These are phyloP conservation scores for Chaetomium olivaceum DNA, from an alignment of 2,329 filamentous ascomycete species.

Conservation along the genomic window DNA sequence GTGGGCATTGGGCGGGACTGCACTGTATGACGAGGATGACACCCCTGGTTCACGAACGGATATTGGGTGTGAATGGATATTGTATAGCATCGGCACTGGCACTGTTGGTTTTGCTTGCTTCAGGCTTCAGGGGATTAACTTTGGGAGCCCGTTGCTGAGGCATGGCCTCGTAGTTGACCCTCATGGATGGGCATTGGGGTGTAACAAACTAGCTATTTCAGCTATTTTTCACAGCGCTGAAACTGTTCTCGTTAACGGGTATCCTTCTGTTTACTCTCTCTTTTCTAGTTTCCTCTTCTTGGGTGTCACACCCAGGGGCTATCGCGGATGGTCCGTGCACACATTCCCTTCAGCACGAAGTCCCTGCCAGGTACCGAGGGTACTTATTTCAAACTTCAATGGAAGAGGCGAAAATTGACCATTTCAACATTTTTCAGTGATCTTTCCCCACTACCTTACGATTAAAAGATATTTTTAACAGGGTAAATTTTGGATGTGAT, in stretches of 20 bases:
- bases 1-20: constrained; percentile 4
- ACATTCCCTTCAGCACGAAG: neutral
- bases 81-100: neutral
- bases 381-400: neutral
- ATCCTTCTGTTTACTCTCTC: neutral
- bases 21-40: constrained; percentile 20
- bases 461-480: constrained; percentile 4
- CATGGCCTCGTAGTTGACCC: neutral
- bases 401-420: constrained; percentile 5
- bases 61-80: constrained; percentile 4
- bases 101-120: neutral
- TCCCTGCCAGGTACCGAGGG: neutral
- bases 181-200: neutral
- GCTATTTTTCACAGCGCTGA: neutral
- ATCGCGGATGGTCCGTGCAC: constrained; percentile 1
- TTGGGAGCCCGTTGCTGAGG: neutral
- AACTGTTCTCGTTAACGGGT: neutral
- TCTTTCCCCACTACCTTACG: neutral
- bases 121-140: neutral
- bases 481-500: neutral
- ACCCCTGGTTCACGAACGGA: constrained; percentile 15
- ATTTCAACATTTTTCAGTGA: neutral
- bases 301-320: neutral
- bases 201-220: neutral
- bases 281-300: neutral